Base-by-base conservation (phyloP, 805 yeast species). In the Pichia cephalocereana region DNA sequence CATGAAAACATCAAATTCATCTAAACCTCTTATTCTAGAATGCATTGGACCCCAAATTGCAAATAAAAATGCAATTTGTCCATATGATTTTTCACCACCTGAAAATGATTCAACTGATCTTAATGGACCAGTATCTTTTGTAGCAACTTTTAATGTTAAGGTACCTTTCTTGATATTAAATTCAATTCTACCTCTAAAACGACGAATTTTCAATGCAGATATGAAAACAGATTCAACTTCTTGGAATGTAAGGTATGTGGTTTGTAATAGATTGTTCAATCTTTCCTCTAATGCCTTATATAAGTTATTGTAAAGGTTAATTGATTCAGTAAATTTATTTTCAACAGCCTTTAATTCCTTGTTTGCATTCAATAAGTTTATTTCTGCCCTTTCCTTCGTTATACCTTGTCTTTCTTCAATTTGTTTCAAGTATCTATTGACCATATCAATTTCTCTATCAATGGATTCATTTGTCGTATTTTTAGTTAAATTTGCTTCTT, bases 1-100 rank as follows among this genome's bases (percentile, higher is more conserved):
- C 99, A 93, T 93, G 59, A 82, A 93, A 19, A 93, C 99, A 67
- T 93, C 99, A 63, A 86, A 93, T 65, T 93, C 99, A 66, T 93
- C 99, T 51, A 93, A 69, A 0, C 97, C 97, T 51, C 95, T 77
- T 18, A 93, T 76, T 48, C 86, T 78, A 0, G 95, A 83, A 52
- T 83, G 80, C 96, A 93, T 90, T 28, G 87, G 83, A 54, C 80
- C 80, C 99, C 99, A 93, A 30, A 95, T 84, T 0, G 97, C 83
- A 51, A 91, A 70, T 42, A 93, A 66, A 49, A 93, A 73, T 0
- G 97, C 86, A 53, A 91, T 82, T 63, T 95, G 99, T 0, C 96
- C 81, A 63, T 84, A 91, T 0, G 97, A 88, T 61, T 90, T 90
- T 62, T 93, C 99, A 42, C 99, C 99, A 37, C 99, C 99, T 1